Evolutionary conservation across 2,329 filamentous ascomycete species (phyloP), one percentile per base, ranked within the genome.

Genomic region (Cercospora zeina): DNA sequence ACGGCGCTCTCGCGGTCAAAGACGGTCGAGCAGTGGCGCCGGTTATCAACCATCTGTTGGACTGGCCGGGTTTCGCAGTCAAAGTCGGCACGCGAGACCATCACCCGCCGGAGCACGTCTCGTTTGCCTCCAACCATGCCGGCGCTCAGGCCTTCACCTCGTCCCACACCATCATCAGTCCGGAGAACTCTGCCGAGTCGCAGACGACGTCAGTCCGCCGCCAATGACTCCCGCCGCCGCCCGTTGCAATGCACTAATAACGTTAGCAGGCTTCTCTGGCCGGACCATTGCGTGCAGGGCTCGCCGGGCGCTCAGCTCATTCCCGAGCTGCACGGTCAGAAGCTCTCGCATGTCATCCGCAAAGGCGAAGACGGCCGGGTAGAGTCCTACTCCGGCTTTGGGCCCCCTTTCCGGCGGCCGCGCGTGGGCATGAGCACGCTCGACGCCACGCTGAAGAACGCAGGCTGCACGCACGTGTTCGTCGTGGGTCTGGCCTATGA

Each of bases 311-410:
- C 90, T 0, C 83, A 86, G 54, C 80, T 97, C 21, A 81, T 95
- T 6, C 83, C 87, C 0, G 91, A 92, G 72, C 81, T 97, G 1
- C 79, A 91, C 54, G 62, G 73, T 13, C 70, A 72, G 7, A 81
- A 80, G 14, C 68, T 96, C n/a, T 83, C 93, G 68, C 69, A 77
- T 36, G 79, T 91, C 30, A 78, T 97, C 13, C 83, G 89, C 68
- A 99, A 99, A 79, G 95, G 95, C 10, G 83, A 81, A 72, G 83
- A 91, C 72, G 74, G 81, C 49, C 80, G 83, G 49, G 84, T 96
- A 1, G 95, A 99, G 77, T 96, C 97, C 89, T 97, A 97, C 77
- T 93, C 89, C 65, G 92, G 89, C 0, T 97, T 99, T 71, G 88
- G 88, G 64, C 90, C 93, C 72, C 89, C 90, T 0, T 93, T 97